phyloP scores from a whole-genome alignment of 768 basidiomycete genomes.

The Boletus sp. region DNA sequence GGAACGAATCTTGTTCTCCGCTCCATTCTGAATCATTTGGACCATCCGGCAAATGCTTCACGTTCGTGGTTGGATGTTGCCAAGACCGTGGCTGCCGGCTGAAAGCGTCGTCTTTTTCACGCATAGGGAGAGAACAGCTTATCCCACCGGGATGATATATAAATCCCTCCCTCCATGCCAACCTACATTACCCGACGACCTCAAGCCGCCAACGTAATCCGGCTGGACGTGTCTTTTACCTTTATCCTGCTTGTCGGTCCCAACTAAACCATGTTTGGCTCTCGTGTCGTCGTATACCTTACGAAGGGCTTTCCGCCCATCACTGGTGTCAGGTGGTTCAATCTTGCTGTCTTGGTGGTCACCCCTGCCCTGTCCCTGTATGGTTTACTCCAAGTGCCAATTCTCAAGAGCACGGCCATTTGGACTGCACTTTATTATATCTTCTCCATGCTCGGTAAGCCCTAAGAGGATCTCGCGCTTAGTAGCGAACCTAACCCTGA shows the following conservation, averaged over 20 bases:
- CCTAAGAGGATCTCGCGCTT: background rate
- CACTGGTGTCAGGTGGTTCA: slow-evolving; percentile 72
- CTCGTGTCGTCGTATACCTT: slow-evolving; percentile 12
- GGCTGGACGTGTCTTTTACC: background rate
- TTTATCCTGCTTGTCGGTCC: slow-evolving; percentile 3
- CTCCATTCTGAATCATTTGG: slow-evolving; percentile 12
- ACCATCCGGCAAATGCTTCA: slow-evolving; percentile 4
- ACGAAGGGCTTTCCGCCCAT: slow-evolving; percentile 44
- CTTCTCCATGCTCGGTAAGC: slow-evolving; percentile 80
- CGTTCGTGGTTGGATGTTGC: slow-evolving; percentile 12
- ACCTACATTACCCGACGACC: slow-evolving; percentile 16
- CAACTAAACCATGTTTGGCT: slow-evolving; percentile 11
- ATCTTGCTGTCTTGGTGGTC: slow-evolving; percentile 62
- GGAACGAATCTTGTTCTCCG: slow-evolving; percentile 17
- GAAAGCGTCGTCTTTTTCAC: slow-evolving; percentile 19
- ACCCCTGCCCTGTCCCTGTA: slow-evolving; percentile 72
- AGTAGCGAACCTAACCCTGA: slow-evolving; percentile 13
- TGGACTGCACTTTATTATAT: slow-evolving; percentile 75
- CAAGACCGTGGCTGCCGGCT: slow-evolving; percentile 22
- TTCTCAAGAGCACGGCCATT: slow-evolving; percentile 50
- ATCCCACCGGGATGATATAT: slow-evolving; percentile 30
- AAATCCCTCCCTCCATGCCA: slow-evolving; percentile 16
- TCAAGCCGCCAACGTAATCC: slow-evolving; percentile 9
- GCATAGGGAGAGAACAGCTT: slow-evolving; percentile 10
- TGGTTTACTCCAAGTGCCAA: slow-evolving; percentile 53